Base-by-base conservation (phyloP, 345 rosid genomes). In the Populus nigra region DNA sequence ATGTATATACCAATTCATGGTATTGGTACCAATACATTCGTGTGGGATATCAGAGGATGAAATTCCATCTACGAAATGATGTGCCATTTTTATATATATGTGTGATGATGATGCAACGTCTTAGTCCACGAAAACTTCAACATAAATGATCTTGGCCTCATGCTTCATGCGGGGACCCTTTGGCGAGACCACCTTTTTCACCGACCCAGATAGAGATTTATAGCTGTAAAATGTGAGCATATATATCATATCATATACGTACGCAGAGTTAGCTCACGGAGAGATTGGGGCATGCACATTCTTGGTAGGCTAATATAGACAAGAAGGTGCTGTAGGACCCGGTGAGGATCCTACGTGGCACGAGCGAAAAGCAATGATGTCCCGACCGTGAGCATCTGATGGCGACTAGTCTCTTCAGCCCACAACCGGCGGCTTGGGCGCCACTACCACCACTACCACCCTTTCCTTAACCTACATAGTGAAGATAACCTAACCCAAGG, bases 371-470 rank as follows among this genome's bases (percentile, higher is more conserved):
- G 62, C 7, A 49, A 38, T 50, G 15, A 27, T 50, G 8, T 23
- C 70, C 80, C 66, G 74, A 74, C 83, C 68, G 35, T 36, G 38
- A 83, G 81, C 77, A 74, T 78, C 74, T 79, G 85, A 81, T 66
- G 79, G 73, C 53, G 79, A 81, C 78, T 39, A 13, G 68, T 79
- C 82, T 65, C 62, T 66, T 74, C 65, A 20, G 71, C 61, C 77
- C 78, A 75, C 78, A 65, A 35, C 69, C 57, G 84, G 82, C 68
- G 78, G 78, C 82, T 74, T 77, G 84, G 79, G 18, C 79, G 22
- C 73, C 77, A 41, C 70, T 35, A 15, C 39, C 72, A 15, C 62
- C 62, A 7, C 49, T 7, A 41, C 2, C 45, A 41, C 11, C 13
- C 2, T n/a, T 39, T 27, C 45, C 61, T 65, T 18, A 8, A 27